These are phyloP conservation scores for Mycocentrospora acerina DNA, from an alignment of 2,329 filamentous ascomycete species.

Conservation along the genomic window DNA sequence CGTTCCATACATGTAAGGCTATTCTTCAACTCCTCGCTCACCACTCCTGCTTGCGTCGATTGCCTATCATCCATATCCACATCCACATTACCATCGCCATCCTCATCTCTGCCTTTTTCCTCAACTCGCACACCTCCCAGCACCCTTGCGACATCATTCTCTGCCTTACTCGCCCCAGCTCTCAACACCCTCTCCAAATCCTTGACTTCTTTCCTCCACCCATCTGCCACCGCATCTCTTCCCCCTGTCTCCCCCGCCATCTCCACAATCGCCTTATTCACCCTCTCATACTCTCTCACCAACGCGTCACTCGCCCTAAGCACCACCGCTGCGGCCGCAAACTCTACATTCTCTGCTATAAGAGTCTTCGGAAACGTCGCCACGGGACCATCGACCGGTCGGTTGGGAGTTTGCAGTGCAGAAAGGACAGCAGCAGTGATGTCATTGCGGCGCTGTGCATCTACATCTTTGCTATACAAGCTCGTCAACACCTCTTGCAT, in stretches of 20 bases:
- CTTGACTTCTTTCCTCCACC: constrained; percentile 28
- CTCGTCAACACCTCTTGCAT: not conserved
- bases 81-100: constrained; percentile 1
- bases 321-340: constrained; percentile 12
- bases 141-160: constrained; percentile 31
- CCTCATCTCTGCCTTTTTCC: constrained; percentile 3
- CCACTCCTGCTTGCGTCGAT: constrained; percentile 4
- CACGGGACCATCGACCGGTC: not conserved
- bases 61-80: constrained; percentile 8
- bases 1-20: constrained; percentile 32
- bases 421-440: constrained; percentile 18
- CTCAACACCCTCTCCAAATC: constrained; percentile 23
- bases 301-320: constrained; percentile 20
- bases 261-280: constrained; percentile 23
- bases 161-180: constrained; percentile 30
- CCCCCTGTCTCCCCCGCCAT: constrained; percentile 17
- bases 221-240: constrained; percentile 7
- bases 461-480: constrained; percentile 16
- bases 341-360: constrained; percentile 17
- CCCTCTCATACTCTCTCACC: constrained; percentile 23
- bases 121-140: constrained; percentile 16
- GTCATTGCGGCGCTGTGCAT: constrained; percentile 21
- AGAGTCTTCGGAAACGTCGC: constrained; percentile 14
- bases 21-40: constrained; percentile 24
- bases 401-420: constrained; percentile 19